Conservation (phyloP, 1,284 basidiomycete species). For the Trametes polyzona region DNA sequence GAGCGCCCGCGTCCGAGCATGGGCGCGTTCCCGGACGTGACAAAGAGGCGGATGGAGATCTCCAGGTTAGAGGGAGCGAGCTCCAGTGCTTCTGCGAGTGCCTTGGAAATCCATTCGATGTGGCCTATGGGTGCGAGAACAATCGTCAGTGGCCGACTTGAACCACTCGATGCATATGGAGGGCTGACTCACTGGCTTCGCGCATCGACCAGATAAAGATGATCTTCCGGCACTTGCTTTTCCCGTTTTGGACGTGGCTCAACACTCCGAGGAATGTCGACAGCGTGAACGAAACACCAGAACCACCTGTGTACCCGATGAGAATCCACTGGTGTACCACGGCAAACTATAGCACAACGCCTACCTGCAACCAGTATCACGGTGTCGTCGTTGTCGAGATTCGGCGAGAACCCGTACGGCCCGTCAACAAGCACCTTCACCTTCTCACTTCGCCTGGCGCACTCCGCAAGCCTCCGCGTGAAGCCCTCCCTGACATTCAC, state of each 20-base stretch:
- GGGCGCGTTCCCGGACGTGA: conserved; percentile 33
- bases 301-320: conserved; percentile 42
- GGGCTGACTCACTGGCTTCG: conserved; percentile 39
- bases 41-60: conserved; percentile 42
- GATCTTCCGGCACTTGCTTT: conserved; percentile 38
- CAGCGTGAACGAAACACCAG: conserved; percentile 54
- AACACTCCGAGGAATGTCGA: conserved; percentile 50
- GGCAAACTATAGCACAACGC: too few relatives aligned
- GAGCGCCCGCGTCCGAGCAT: not conserved
- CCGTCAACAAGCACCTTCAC: conserved; percentile 54
- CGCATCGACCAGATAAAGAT: conserved; percentile 52
- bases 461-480: conserved; percentile 46
- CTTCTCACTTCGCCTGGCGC: conserved; percentile 34
- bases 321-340: too few relatives aligned
- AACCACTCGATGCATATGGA: not conserved
- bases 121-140: conserved; percentile 35
- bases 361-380: conserved; percentile 54
- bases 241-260: conserved; percentile 33
- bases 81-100: conserved; percentile 38
- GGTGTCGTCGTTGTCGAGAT: conserved; percentile 46
- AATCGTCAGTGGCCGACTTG: too few relatives aligned
- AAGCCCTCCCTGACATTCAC: conserved; percentile 54
- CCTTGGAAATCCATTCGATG: conserved; percentile 45
- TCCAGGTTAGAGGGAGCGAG: conserved; percentile 35
- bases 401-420: conserved; percentile 54